phyloP scores from a whole-genome alignment of 768 basidiomycete species.

The Trichaptum fuscoviolaceum region DNA sequence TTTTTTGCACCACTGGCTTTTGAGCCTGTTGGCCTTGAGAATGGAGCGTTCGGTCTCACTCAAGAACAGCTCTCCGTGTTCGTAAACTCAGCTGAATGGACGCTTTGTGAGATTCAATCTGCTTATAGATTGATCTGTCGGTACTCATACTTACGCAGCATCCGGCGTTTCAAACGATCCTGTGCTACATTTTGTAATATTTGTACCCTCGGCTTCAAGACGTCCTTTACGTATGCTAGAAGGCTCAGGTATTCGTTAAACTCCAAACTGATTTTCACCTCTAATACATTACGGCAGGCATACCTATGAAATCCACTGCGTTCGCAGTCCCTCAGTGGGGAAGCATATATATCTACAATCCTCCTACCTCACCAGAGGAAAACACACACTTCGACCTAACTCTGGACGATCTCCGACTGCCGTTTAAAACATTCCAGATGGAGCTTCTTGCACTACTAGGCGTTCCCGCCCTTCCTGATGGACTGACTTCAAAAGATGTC shows the following conservation, averaged over 20 bases:
- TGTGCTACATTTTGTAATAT: conserved; percentile 88
- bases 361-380: conserved; percentile 21
- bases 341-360: conserved; percentile 76
- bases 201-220: conserved; percentile 68
- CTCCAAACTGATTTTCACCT: not conserved
- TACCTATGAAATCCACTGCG: conserved; percentile 45
- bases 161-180: conserved; percentile 92
- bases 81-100: conserved; percentile 96
- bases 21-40: conserved; percentile 29
- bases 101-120: conserved; percentile 54
- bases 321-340: conserved; percentile 96
- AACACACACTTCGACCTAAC: conserved; percentile 31
- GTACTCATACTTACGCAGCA: conserved; percentile 40
- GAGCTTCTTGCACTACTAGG: conserved; percentile 83
- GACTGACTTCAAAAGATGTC: conserved; percentile 29
- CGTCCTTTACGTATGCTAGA: conserved; percentile 67
- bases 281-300: conserved; percentile 32
- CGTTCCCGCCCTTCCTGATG: conserved; percentile 54
- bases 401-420: conserved; percentile 37
- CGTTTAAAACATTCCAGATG: conserved; percentile 59
- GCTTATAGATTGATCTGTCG: not conserved
- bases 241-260: conserved; percentile 30
- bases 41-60: conserved; percentile 44
- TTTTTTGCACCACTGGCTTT: conserved; percentile 89
- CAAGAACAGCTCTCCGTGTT: conserved; percentile 88